Conservation (phyloP, 306 rosid species). For the Quercus alba region DNA sequence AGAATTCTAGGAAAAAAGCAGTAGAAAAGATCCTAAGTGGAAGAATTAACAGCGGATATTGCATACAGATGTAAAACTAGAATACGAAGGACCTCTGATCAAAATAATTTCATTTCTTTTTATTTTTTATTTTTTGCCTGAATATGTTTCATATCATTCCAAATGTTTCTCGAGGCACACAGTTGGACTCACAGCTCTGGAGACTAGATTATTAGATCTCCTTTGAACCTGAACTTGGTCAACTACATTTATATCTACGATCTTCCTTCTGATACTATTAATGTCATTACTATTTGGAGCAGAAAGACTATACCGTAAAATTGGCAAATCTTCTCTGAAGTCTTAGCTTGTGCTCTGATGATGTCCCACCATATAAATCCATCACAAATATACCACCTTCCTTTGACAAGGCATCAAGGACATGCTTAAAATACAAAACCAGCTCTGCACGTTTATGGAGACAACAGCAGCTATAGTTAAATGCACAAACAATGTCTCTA, state of each 20-base stretch:
- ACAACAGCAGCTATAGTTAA: slow-evolving; percentile 95
- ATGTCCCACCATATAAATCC: slow-evolving; percentile 94
- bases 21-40: neutral
- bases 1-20: neutral
- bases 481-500: slow-evolving; percentile 86
- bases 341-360: slow-evolving; percentile 75
- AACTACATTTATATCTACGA: neutral
- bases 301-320: slow-evolving; percentile 62
- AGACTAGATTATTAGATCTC: neutral
- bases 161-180: neutral
- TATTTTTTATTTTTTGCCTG: neutral
- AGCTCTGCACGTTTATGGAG: slow-evolving; percentile 80
- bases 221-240: neutral
- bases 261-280: slow-evolving; percentile 11
- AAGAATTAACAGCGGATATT: slow-evolving; percentile 4
- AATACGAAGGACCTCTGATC: neutral
- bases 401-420: slow-evolving; percentile 53
- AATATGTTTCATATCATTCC: neutral
- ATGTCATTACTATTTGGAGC: slow-evolving; percentile 8
- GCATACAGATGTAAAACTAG: neutral
- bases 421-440: slow-evolving; percentile 79
- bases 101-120: neutral
- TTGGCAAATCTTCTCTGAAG: slow-evolving; percentile 82
- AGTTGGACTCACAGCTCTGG: neutral
- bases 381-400: slow-evolving; percentile 88